These are phyloP conservation scores for Cenococcum geophilum DNA, from an alignment of 495 filamentous ascomycete genomes.

Conservation along the genomic window DNA sequence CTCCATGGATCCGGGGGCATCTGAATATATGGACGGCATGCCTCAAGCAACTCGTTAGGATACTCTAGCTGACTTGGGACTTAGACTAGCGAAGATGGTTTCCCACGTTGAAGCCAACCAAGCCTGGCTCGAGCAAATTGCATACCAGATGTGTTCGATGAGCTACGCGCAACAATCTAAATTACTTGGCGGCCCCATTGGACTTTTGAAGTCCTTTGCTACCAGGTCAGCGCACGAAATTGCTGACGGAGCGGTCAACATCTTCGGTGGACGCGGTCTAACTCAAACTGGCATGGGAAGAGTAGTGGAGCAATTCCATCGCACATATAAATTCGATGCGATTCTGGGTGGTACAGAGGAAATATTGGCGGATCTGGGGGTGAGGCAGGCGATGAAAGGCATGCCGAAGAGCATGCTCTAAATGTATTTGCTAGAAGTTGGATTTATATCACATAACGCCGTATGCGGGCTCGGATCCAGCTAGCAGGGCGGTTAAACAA, in stretches of 20 bases:
- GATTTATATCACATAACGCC: neutral
- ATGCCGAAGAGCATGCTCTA: constrained; percentile 82
- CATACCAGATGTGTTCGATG: constrained; percentile 86
- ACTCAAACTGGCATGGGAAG: constrained; percentile 80
- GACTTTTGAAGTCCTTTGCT: constrained; percentile 69
- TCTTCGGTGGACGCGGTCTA: constrained; percentile 76
- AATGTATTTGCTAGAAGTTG: constrained; percentile 3
- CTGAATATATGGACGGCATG: no score
- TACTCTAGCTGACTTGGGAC: neutral
- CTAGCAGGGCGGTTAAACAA: no score
- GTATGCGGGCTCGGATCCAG: no score
- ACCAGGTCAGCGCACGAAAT: constrained; percentile 75
- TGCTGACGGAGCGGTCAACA: constrained; percentile 76
- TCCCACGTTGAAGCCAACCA: constrained; percentile 73
- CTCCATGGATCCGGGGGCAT: no score
- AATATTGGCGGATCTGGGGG: constrained; percentile 73
- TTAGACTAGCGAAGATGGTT: constrained; percentile 76
- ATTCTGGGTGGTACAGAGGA: constrained; percentile 83
- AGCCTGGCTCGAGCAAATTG: constrained; percentile 77
- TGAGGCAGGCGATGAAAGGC: constrained; percentile 72
- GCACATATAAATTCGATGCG: constrained; percentile 84
- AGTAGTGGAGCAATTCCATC: constrained; percentile 73
- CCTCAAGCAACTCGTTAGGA: neutral
- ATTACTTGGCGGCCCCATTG: constrained; percentile 74
- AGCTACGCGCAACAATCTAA: constrained; percentile 69